These are phyloP conservation scores for Millerozyma miso DNA, from an alignment of 805 yeast species.

Conservation along the genomic window DNA sequence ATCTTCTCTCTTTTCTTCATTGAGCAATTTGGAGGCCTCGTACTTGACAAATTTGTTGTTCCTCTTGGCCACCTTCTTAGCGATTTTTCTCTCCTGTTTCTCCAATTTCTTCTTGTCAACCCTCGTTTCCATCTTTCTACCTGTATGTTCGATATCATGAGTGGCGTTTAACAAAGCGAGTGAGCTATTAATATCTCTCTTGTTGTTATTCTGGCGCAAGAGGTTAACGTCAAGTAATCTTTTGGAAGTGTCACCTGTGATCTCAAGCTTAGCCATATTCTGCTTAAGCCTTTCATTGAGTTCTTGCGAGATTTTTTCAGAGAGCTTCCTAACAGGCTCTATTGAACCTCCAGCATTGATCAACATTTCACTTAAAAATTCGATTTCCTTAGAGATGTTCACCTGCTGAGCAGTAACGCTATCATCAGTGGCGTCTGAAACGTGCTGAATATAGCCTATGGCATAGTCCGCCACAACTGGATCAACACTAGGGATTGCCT, in stretches of 20 bases:
- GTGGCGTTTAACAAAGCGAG: constrained; percentile 74
- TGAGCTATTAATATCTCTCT: constrained; percentile 71
- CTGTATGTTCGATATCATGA: constrained; percentile 85
- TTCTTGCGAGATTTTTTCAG: constrained; percentile 42
- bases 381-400: constrained; percentile 62
- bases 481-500: constrained; percentile 83
- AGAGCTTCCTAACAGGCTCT: constrained; percentile 49
- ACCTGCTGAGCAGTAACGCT: constrained; percentile 74
- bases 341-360: constrained; percentile 78
- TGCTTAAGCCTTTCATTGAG: constrained; percentile 53
- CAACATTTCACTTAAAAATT: constrained; percentile 61
- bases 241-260: constrained; percentile 85
- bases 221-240: constrained; percentile 78
- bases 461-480: constrained; percentile 87
- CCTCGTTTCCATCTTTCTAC: constrained; percentile 85
- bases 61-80: constrained; percentile 92
- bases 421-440: constrained; percentile 74
- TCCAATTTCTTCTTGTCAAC: constrained; percentile 96
- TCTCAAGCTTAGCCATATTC: constrained; percentile 66
- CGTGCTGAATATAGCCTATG: constrained; percentile 82
- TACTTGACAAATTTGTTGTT: constrained; percentile 78
- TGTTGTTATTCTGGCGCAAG: constrained; percentile 50
- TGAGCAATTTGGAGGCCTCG: constrained; percentile 89
- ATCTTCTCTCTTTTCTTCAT: constrained; percentile 61
- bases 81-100: constrained; percentile 95